Evolutionary conservation across 345 rosid genomes (phyloP).

Genomic region (Streptanthus diversifolius): DNA sequence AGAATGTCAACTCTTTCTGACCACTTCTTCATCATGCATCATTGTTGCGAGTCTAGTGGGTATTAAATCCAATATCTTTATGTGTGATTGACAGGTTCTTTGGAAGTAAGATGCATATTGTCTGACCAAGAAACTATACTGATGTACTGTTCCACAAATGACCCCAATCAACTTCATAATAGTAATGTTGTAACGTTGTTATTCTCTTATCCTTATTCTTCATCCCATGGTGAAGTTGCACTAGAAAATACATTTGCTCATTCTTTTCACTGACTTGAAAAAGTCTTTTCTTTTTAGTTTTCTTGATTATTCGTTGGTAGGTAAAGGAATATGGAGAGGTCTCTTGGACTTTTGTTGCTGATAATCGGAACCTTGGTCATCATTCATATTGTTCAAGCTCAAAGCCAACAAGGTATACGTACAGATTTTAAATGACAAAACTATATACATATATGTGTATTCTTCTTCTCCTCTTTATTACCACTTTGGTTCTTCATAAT

Average conservation of each 20-base stretch:
- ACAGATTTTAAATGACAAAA: background rate
- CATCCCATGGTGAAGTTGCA: slow-evolving; percentile 1
- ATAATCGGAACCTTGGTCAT: background rate
- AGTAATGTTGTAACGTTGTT: background rate
- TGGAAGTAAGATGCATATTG: background rate
- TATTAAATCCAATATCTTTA: background rate
- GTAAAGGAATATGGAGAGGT: slow-evolving; percentile 15
- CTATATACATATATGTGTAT: background rate
- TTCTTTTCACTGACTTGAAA: slow-evolving; percentile 3
- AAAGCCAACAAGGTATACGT: slow-evolving; percentile 35
- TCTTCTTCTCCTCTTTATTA: background rate
- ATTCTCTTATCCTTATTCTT: background rate
- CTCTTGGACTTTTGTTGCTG: background rate
- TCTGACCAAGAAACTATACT: background rate
- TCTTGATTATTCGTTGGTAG: background rate
- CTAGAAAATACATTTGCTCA: background rate
- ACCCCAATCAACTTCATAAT: background rate
- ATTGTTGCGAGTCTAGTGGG: background rate
- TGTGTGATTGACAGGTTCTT: background rate
- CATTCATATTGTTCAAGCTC: slow-evolving; percentile 24
- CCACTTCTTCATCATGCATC: slow-evolving; percentile 15
- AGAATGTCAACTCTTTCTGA: slow-evolving; percentile 14
- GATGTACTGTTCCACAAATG: background rate
- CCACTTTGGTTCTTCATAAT: background rate
- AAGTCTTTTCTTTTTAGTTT: background rate